Evolutionary conservation across 352 stramenopile species (phyloP).

Genomic region (Phytophthora hybrid): DNA sequence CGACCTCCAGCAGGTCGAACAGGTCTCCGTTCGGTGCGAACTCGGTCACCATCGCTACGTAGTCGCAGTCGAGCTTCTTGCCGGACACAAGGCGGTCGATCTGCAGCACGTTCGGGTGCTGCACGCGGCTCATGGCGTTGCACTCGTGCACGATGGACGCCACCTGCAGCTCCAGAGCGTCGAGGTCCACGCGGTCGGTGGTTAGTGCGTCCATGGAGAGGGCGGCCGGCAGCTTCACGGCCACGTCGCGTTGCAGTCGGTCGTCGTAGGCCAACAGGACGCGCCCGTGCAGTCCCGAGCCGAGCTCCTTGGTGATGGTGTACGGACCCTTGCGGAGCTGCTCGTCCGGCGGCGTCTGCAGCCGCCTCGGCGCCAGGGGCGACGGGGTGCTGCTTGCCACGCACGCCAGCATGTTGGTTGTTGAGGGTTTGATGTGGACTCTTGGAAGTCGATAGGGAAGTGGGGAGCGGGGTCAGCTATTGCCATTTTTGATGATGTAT

Average conservation of each 20-base stretch:
- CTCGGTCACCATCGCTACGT: constrained; percentile 81
- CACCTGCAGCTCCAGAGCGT: constrained; percentile 69
- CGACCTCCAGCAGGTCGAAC: constrained; percentile 85
- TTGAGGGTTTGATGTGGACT: not conserved
- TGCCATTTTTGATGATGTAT: constrained; percentile 32
- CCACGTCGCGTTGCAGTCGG: constrained; percentile 53
- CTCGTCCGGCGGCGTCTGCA: constrained; percentile 4
- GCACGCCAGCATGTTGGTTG: constrained; percentile 39
- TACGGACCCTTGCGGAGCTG: constrained; percentile 41
- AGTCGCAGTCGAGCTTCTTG: constrained; percentile 52
- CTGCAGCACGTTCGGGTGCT: constrained; percentile 68
- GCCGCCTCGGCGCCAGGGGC: constrained; percentile 1
- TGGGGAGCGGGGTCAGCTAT: constrained; percentile 4
- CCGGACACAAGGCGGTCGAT: constrained; percentile 53
- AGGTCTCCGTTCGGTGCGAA: constrained; percentile 82
- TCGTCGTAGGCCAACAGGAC: constrained; percentile 71
- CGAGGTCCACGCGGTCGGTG: constrained; percentile 35
- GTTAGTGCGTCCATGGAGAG: constrained; percentile 33
- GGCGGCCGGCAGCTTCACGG: constrained; percentile 76
- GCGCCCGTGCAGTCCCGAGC: constrained; percentile 68
- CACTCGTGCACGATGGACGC: constrained; percentile 70
- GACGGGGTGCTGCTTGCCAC: constrained; percentile 17
- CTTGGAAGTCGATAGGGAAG: constrained; percentile 24
- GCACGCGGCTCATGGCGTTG: constrained; percentile 60
- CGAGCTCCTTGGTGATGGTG: constrained; percentile 69